phyloP scores from a whole-genome alignment of 352 stramenopile species.

The Phytophthora fragariaefolia region DNA sequence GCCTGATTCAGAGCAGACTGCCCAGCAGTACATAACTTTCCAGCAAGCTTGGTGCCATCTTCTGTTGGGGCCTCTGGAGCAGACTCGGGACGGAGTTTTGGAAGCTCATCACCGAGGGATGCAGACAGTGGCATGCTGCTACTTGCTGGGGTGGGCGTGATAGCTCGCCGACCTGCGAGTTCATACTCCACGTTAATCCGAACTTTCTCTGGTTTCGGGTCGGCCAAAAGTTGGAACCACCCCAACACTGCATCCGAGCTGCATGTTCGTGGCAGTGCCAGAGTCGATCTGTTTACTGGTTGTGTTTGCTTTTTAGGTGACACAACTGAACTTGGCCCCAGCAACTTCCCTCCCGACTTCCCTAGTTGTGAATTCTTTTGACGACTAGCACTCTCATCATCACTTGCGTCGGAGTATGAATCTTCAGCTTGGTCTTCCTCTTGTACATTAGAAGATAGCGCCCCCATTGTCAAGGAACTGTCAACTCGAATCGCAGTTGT shows the following conservation, averaged over 20 bases:
- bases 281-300: conserved; percentile 12
- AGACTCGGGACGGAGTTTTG: conserved; percentile 52
- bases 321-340: conserved; percentile 7
- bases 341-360: conserved; percentile 24
- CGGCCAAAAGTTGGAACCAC: conserved; percentile 53
- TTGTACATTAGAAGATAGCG: conserved; percentile 17
- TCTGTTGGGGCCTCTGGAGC: conserved; percentile 41
- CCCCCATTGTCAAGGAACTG: conserved; percentile 22
- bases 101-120: conserved; percentile 42
- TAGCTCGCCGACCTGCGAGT: conserved; percentile 41
- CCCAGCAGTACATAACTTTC: conserved; percentile 5
- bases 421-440: conserved; percentile 38
- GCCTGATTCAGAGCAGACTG: conserved; percentile 50
- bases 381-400: conserved; percentile 40
- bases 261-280: conserved; percentile 56
- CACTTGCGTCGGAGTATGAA: conserved; percentile 51
- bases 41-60: conserved; percentile 7
- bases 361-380: conserved; percentile 22
- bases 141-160: conserved; percentile 26
- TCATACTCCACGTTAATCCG: conserved; percentile 67
- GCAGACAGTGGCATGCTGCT: conserved; percentile 5
- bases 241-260: conserved; percentile 67
- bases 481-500: conserved; percentile 26
- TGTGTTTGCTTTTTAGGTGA: conserved; percentile 24
- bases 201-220: conserved; percentile 62